Percentiles rank a stretch among this genome's conserved stretches.
Evolutionary conservation across 2,329 filamentous ascomycete species (phyloP).

Genomic region (Fusarium caatingaense): DNA sequence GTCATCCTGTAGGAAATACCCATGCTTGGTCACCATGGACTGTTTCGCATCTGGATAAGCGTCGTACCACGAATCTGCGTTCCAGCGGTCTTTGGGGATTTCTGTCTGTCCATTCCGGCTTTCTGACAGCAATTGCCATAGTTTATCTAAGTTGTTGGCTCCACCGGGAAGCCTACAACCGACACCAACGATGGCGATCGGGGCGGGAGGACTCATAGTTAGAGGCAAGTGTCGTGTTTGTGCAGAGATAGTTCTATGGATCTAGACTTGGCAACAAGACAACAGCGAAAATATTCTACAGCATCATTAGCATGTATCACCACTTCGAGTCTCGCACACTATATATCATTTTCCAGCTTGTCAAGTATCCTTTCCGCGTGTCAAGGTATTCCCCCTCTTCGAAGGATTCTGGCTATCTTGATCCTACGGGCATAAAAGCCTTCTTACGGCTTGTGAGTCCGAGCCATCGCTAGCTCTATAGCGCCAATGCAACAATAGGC

Average conservation of each 20-base stretch:
- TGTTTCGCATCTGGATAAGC: conserved; percentile 12
- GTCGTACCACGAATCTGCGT: conserved; percentile 2
- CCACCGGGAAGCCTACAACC: conserved; percentile 6
- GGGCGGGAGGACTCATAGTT: neutral
- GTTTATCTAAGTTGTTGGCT: conserved; percentile 11
- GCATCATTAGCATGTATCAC: too few relatives aligned
- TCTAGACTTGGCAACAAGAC: neutral
- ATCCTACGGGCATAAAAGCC: neutral
- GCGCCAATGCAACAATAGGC: neutral
- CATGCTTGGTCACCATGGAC: conserved; percentile 8
- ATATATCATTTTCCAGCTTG: neutral
- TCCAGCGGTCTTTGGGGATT: conserved; percentile 11
- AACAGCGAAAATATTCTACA: neutral
- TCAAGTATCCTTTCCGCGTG: neutral
- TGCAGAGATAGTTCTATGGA: too few relatives aligned
- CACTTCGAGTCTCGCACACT: rapidly evolving
- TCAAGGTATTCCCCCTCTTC: neutral
- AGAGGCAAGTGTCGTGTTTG: neutral
- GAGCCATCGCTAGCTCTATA: neutral
- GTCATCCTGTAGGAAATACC: conserved; percentile 4
- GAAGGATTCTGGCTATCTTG: neutral
- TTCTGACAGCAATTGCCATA: conserved; percentile 1
- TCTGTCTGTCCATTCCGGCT: neutral
- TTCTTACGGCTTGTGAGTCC: neutral
- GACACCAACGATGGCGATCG: conserved; percentile 4